phyloP scores from a whole-genome alignment of 495 filamentous ascomycete genomes.

The Penicillium alfredii region DNA sequence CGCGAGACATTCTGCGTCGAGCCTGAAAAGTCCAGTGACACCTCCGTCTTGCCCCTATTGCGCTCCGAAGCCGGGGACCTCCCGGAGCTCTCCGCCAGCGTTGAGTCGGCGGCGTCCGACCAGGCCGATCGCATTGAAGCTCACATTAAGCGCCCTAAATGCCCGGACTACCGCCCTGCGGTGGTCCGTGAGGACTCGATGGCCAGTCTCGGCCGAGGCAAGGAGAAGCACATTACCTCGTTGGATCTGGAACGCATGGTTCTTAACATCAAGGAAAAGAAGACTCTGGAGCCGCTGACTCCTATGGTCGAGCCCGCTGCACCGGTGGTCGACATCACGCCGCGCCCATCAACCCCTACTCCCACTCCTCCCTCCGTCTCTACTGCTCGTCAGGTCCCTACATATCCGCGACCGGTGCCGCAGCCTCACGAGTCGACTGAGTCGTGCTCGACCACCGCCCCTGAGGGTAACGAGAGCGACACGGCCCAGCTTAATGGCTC shows the following conservation, averaged over 20 bases:
- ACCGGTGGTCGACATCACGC: constrained; percentile 50
- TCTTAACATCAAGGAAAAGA: constrained; percentile 73
- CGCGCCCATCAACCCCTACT: constrained; percentile 39
- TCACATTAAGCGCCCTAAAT: constrained; percentile 48
- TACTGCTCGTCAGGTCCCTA: constrained; percentile 19
- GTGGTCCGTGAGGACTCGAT: constrained; percentile 46
- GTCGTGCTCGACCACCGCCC: constrained; percentile 50
- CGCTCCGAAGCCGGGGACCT: constrained; percentile 52
- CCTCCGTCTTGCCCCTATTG: constrained; percentile 37
- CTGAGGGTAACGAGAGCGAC: constrained; percentile 45
- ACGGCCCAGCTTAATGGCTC: constrained; percentile 33
- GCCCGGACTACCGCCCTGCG: constrained; percentile 38
- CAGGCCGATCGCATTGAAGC: constrained; percentile 67
- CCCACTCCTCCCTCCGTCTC: constrained; percentile 36
- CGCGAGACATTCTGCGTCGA: constrained; percentile 95
- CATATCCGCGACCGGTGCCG: constrained; percentile 14
- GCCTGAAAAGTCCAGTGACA: constrained; percentile 45
- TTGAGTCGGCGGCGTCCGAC: constrained; percentile 74
- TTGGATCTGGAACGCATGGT: constrained; percentile 86
- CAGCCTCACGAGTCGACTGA: constrained; percentile 42
- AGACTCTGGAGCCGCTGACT: constrained; percentile 55
- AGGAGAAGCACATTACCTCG: constrained; percentile 87
- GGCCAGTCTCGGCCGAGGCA: constrained; percentile 55
- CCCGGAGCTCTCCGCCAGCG: constrained; percentile 84
- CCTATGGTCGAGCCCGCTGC: constrained; percentile 38